Evolutionary conservation across 2,329 filamentous ascomycete genomes (phyloP).

Genomic region (Cryphonectria nitschkei): DNA sequence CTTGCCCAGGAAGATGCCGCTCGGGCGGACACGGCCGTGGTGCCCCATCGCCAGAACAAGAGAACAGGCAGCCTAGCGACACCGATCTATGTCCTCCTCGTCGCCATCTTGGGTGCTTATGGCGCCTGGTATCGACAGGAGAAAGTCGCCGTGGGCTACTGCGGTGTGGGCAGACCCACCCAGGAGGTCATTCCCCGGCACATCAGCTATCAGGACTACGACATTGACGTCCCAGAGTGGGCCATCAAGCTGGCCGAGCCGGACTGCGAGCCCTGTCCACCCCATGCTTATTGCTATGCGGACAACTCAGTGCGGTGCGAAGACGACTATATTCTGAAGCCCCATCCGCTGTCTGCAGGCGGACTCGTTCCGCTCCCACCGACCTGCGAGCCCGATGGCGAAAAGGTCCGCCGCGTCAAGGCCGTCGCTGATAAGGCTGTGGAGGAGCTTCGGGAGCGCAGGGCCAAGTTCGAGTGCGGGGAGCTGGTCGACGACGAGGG

Average conservation of each 20-base stretch:
- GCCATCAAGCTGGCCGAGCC: slow-evolving; percentile 72
- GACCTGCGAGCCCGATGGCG: slow-evolving; percentile 91
- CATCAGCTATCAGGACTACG: slow-evolving; percentile 41
- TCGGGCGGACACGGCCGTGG: slow-evolving; percentile 52
- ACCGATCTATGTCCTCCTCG: slow-evolving; percentile 71
- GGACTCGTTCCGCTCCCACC: slow-evolving; percentile 84
- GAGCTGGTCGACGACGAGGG: slow-evolving; percentile 67
- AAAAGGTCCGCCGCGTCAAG: slow-evolving; percentile 85
- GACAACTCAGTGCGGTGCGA: slow-evolving; percentile 81
- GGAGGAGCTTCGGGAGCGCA: slow-evolving; percentile 81
- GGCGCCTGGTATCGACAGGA: slow-evolving; percentile 88
- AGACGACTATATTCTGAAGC: slow-evolving; percentile 80
- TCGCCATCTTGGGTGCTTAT: slow-evolving; percentile 73
- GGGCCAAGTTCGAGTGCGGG: slow-evolving; percentile 90
- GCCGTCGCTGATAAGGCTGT: slow-evolving; percentile 86
- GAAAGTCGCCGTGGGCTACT: slow-evolving; percentile 95
- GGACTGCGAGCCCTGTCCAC: slow-evolving; percentile 86
- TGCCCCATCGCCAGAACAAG: slow-evolving; percentile 47
- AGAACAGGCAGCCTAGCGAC: slow-evolving; percentile 55
- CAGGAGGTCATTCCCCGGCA: slow-evolving; percentile 53
- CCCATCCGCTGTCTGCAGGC: slow-evolving; percentile 80
- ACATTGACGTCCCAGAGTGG: slow-evolving; percentile 72
- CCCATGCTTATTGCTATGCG: slow-evolving; percentile 85
- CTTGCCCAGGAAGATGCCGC: slow-evolving; percentile 70
- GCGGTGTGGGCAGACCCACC: slow-evolving; percentile 74